These are phyloP conservation scores for Gymnopilus junonius DNA, from an alignment of 768 basidiomycete genomes.

Conservation along the genomic window DNA sequence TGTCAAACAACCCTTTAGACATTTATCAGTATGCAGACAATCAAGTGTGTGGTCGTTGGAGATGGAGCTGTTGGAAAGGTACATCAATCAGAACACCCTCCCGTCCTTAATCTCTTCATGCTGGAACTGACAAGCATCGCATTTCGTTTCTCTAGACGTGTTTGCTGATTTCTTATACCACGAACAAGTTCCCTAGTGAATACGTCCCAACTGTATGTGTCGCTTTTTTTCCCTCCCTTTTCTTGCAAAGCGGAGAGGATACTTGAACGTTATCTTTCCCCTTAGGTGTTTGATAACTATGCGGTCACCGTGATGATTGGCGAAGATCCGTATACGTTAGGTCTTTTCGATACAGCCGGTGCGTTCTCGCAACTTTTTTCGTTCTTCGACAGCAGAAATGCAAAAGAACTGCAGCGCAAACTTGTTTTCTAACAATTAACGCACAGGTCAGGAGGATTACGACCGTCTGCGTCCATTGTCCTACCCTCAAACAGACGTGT, in stretches of 20 bases:
- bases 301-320: constrained; percentile 99
- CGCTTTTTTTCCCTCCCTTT: constrained; percentile 26
- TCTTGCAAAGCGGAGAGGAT: constrained; percentile 21
- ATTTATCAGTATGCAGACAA: constrained; percentile 80
- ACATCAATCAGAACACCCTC: constrained; percentile 33
- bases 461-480: constrained; percentile 98
- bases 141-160: constrained; percentile 69
- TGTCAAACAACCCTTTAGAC: constrained; percentile 17
- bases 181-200: constrained; percentile 98
- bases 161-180: constrained; percentile 95
- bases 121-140: background rate
- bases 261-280: constrained; percentile 17
- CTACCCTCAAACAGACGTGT: constrained; percentile 99
- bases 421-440: constrained; percentile 1
- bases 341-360: constrained; percentile 99
- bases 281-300: constrained; percentile 93
- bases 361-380: constrained; percentile 39
- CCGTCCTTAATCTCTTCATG: constrained; percentile 6
- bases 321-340: constrained; percentile 98
- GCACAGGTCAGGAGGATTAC: constrained; percentile 96
- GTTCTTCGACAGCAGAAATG: background rate
- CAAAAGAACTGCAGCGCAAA: background rate
- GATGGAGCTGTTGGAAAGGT: constrained; percentile 99
- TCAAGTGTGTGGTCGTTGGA: constrained; percentile 97
- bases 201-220: constrained; percentile 94